Evolutionary conservation across 345 rosid species (phyloP).

Genomic region (Dipteronia dyeriana): DNA sequence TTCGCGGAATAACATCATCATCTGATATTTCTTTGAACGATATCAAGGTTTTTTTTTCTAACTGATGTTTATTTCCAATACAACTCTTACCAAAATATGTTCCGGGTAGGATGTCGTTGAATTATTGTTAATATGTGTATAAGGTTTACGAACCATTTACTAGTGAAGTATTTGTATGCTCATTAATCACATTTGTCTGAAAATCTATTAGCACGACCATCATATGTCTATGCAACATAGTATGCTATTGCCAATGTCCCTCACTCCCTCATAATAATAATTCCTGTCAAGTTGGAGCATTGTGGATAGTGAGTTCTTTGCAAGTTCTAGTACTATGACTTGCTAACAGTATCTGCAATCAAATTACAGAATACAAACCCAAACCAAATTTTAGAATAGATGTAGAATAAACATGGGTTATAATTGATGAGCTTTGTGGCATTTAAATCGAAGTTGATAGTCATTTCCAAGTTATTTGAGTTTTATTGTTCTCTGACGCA

Average conservation of each 20-base stretch:
- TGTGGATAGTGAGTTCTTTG: neutral
- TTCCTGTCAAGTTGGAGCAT: neutral
- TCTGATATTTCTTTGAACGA: constrained; percentile 36
- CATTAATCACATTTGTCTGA: neutral
- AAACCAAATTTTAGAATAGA: neutral
- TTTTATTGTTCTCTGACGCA: neutral
- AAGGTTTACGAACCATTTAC: neutral
- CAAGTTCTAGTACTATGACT: neutral
- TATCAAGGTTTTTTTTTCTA: constrained; percentile 41
- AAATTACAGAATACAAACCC: too few species aligned
- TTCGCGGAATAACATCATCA: constrained; percentile 62
- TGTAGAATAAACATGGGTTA: neutral
- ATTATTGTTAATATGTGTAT: neutral
- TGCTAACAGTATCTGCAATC: neutral
- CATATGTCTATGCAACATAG: neutral
- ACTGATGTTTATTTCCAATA: neutral
- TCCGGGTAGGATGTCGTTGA: neutral
- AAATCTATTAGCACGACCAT: neutral
- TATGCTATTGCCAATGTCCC: neutral
- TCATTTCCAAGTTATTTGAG: neutral
- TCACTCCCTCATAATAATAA: neutral
- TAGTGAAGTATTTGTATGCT: neutral
- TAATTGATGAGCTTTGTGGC: neutral
- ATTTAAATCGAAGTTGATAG: neutral
- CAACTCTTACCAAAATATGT: neutral